phyloP scores from a whole-genome alignment of 352 stramenopile species.

The Pythium volutum region DNA sequence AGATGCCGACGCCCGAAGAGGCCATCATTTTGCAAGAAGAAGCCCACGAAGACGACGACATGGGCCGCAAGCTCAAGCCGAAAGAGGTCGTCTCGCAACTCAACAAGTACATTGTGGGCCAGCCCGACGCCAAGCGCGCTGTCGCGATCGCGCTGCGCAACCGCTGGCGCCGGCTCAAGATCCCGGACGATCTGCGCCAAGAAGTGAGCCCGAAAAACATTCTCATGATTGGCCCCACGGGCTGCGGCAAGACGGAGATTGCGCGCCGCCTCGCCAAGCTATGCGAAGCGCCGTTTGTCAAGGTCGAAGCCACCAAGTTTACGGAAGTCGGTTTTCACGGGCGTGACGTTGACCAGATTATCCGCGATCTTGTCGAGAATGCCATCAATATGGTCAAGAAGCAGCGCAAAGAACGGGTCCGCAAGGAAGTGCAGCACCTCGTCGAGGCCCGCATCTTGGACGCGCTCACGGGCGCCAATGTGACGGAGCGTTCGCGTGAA shows the following conservation, averaged over 20 bases:
- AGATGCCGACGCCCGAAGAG: conserved; percentile 26
- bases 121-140: conserved; percentile 96
- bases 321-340: conserved; percentile 99
- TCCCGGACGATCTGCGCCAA: conserved; percentile 88
- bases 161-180: conserved; percentile 95
- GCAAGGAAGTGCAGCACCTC: conserved; percentile 89
- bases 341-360: conserved; percentile 99
- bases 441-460: conserved; percentile 97
- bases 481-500: conserved; percentile 71
- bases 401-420: conserved; percentile 89
- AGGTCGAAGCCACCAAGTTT: conserved; percentile 99
- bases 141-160: conserved; percentile 99
- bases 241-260: conserved; percentile 99
- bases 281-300: conserved; percentile 96
- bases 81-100: conserved; percentile 93
- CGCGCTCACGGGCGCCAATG: conserved; percentile 89
- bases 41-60: conserved; percentile 40
- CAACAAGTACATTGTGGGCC: conserved; percentile 98
- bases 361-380: conserved; percentile 98
- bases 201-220: conserved; percentile 99
- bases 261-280: conserved; percentile 96
- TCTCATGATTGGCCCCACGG: conserved; percentile 99
- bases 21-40: conserved; percentile 25
- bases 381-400: conserved; percentile 97
- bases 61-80: conserved; percentile 87